Evolutionary conservation across 2,329 filamentous ascomycete species (phyloP).

Genomic region (Paradendryphiella salina): DNA sequence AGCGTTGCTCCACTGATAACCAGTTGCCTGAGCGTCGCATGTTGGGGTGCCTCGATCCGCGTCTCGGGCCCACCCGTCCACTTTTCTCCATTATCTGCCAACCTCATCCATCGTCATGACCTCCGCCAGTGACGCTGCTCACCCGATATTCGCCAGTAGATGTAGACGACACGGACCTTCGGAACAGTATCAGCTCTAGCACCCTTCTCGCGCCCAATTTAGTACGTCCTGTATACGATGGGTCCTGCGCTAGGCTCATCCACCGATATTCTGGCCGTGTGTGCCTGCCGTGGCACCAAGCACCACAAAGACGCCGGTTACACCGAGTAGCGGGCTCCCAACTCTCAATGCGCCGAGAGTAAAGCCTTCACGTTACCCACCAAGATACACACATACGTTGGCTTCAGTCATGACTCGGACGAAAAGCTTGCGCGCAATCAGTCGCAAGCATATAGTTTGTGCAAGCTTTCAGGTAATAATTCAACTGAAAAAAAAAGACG

Average conservation of each 20-base stretch:
- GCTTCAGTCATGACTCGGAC: not conserved
- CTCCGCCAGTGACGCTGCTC: slow-evolving; percentile 1
- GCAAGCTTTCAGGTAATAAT: not conserved
- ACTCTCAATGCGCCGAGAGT: slow-evolving; percentile 1
- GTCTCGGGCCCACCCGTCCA: slow-evolving; percentile 5
- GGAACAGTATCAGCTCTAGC: not conserved
- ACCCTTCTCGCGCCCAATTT: not conserved
- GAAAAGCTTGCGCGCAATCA: not conserved
- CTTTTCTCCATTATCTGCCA: slow-evolving; percentile 4
- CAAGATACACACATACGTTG: not conserved
- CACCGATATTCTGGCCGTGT: slow-evolving; percentile 2
- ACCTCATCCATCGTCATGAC: not conserved
- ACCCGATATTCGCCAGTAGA: not conserved
- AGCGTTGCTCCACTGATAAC: slow-evolving; percentile 26
- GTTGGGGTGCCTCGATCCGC: slow-evolving; percentile 19
- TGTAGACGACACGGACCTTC: not conserved
- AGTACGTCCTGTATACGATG: not conserved
- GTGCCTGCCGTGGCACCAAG: slow-evolving; percentile 6
- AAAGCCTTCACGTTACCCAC: not conserved
- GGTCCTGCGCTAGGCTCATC: slow-evolving; percentile 9
- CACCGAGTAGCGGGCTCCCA: slow-evolving; percentile 7
- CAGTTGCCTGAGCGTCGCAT: slow-evolving; percentile 13
- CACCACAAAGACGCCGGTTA: slow-evolving; percentile 1
- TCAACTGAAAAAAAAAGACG: not conserved
- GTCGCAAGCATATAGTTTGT: not conserved